Evolutionary conservation across 768 basidiomycete species (phyloP), one percentile per base, ranked within the genome.

Genomic region (Dacryopinax spathularia): DNA sequence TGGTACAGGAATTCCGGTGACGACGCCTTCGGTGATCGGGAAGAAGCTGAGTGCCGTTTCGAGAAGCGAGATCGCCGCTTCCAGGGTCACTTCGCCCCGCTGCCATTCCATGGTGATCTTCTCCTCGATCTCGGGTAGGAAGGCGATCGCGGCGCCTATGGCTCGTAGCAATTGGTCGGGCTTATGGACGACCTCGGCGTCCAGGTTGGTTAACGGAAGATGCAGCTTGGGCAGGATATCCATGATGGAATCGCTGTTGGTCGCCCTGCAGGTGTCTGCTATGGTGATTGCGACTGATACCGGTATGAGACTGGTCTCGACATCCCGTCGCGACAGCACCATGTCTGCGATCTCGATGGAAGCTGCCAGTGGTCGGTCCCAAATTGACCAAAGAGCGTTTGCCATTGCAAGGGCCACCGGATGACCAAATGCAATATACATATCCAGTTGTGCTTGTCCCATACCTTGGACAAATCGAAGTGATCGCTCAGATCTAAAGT

Each of bases 51-150:
- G 20, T 31, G 48, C 29, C 2, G 13, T 10, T 4, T 56, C 25
- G 48, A 56, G 48, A 2, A 56, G 48, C 3, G 48, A 27, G 48
- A 56, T 6, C 25, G 48, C 48, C 15, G 29, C 25, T 18, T 56
- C 48, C 5, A 56, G 48, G 15, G 48, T 56, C 3, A 56, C 25
- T 29, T 56, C 48, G 18, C 48, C 48, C 9, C 48, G 48, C 20
- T 56, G 48, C 48, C 48, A 56, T 56, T 56, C 48, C 25, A 56
- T 29, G 9, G 48, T 56, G 48, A 56, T 56, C 25, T 56, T 22
- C 48, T 56, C 48, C 25, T 56, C 48, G 13, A 56, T 9, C 48
- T 56, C 48, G 13, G 48, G 48, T 56, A 56, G 29, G 48, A 56
- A 56, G 2, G 48, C 48, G 15, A 56, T 56, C 31, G 48, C 25